A percentile compares a stretch with the other conserved stretches of the same genome.
Evolutionary conservation across 2,329 filamentous ascomycete genomes (phyloP).

Genomic region (Fusarium keratoplasticum): DNA sequence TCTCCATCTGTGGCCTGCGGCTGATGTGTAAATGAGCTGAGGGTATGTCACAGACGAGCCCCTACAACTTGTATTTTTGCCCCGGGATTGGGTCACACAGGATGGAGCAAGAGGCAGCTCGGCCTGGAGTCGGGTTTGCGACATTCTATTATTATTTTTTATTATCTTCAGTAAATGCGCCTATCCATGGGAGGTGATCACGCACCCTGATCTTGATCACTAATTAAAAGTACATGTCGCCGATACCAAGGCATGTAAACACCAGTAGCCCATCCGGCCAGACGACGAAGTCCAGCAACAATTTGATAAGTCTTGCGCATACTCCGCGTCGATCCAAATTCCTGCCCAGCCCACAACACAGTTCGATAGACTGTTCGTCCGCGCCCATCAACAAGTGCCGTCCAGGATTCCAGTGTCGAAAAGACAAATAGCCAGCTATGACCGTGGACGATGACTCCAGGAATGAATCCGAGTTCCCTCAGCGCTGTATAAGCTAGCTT

Average conservation of each 20-base stretch:
- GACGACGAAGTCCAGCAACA: neutral
- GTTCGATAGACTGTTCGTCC: too few species aligned
- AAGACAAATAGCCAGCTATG: too few species aligned
- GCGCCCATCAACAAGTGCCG: too few species aligned
- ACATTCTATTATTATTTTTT: neutral
- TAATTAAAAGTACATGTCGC: neutral
- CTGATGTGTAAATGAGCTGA: neutral
- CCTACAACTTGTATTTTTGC: neutral
- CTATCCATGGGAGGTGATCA: neutral
- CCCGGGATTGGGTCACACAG: neutral
- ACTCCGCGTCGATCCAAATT: too few species aligned
- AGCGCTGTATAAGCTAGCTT: too few species aligned
- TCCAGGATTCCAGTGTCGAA: too few species aligned
- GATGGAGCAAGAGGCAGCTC: neutral
- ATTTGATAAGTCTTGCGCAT: neutral
- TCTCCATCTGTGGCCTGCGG: neutral
- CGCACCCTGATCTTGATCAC: neutral
- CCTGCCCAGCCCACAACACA: too few species aligned
- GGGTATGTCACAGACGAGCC: neutral
- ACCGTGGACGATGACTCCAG: too few species aligned
- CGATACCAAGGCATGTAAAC: neutral
- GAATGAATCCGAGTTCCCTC: too few species aligned
- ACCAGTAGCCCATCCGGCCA: neutral
- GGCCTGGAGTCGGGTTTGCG: neutral
- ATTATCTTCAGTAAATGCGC: neutral